A percentile compares a stretch with the other conserved stretches of the same genome.
Evolutionary conservation across 495 filamentous ascomycete genomes (phyloP).

Genomic region (Penicillium longicatenatum): DNA sequence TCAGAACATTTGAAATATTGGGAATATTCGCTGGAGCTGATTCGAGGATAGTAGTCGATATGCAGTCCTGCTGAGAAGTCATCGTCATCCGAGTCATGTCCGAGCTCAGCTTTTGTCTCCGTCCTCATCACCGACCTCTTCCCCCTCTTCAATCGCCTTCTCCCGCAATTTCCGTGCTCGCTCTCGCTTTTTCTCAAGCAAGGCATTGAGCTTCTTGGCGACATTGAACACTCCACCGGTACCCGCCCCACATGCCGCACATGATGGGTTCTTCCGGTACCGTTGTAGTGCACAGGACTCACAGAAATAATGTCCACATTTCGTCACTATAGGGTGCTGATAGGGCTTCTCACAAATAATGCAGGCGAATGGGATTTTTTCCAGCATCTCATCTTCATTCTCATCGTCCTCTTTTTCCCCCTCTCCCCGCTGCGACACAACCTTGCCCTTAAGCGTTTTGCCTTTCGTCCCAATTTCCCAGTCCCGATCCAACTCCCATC

Average conservation of each 20-base stretch:
- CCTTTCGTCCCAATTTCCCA: slow-evolving; percentile 87
- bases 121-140: slow-evolving; percentile 68
- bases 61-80: slow-evolving; percentile 27
- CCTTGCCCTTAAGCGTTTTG: slow-evolving; percentile 63
- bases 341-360: slow-evolving; percentile 86
- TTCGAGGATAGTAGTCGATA: not conserved
- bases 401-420: slow-evolving; percentile 53
- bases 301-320: slow-evolving; percentile 96
- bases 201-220: slow-evolving; percentile 77
- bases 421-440: slow-evolving; percentile 55
- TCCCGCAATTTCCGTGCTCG: slow-evolving; percentile 65
- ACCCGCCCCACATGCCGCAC: slow-evolving; percentile 80
- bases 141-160: slow-evolving; percentile 70
- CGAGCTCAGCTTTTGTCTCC: slow-evolving; percentile 29
- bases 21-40: not conserved
- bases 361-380: slow-evolving; percentile 94
- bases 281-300: slow-evolving; percentile 81
- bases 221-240: slow-evolving; percentile 90
- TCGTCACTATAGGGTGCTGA: slow-evolving; percentile 79
- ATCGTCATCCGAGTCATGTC: not conserved
- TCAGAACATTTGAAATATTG: not conserved
- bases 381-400: slow-evolving; percentile 71
- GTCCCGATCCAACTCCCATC: slow-evolving; percentile 92
- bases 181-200: slow-evolving; percentile 83
- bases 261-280: slow-evolving; percentile 79